Evolutionary conservation across 768 basidiomycete genomes (phyloP), one percentile per base, ranked within the genome.

Genomic region (Podaxis rugospora): DNA sequence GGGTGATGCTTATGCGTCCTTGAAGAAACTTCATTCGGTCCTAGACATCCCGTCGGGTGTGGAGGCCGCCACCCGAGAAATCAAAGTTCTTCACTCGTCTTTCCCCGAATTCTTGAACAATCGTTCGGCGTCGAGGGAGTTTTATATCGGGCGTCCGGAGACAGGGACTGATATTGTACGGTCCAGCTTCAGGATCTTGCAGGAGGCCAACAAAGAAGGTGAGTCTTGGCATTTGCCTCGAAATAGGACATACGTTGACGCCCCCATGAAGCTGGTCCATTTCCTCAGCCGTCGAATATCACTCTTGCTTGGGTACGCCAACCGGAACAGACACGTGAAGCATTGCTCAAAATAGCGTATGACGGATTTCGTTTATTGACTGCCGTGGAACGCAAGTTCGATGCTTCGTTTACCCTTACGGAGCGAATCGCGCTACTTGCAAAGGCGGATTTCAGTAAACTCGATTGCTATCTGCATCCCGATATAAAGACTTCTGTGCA

Each of bases 361-460:
- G 59, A 54, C 18, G 51, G 59, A 13, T 47, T 59, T 14, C 50
- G 57, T 5, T 40, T 54, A 11, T n/a, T 60, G 42, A 37, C 32
- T 32, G 14, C 39, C 2, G 10, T 37, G 18, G 49, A 59, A 2
- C 35, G 23, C 36, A 40, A 40, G 23, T 39, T 59, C 6, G 4
- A 14, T 36, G 10, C 16, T 27, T 59, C 37, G 21, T 37, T 42
- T 18, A 11, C 47, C 35, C 56, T 59, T 16, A 18, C 14, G 14
- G 39, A 55, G 21, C 23, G 54, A 6, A 35, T 40, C 5, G 39
- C 18, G 7, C 21, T 59, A 14, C 50, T 59, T 9, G 49, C 37
- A 32, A n/a, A 51, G 6, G 57, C 49, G 27, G 57, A 59, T n/a
- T 59, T 59, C 50, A 59, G 57, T 35, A 59, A 59, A 37, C 50